Evolutionary conservation across 2,329 filamentous ascomycete genomes (phyloP).

Genomic region (Mariannaea sp.): DNA sequence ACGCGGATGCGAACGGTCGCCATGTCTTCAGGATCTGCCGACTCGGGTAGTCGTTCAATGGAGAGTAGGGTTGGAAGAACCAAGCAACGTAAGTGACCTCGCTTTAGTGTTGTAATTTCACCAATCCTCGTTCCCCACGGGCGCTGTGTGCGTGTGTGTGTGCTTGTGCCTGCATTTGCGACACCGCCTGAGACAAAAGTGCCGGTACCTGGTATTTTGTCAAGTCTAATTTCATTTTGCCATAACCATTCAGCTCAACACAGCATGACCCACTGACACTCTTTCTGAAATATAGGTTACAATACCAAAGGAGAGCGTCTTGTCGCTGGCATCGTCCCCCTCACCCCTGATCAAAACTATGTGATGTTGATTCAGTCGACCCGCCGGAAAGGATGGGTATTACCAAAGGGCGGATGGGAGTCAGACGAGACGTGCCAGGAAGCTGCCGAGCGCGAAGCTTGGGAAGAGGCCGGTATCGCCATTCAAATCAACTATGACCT

Average conservation of each 20-base stretch:
- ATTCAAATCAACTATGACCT: slow-evolving; percentile 85
- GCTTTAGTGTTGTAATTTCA: slow-evolving; percentile 10
- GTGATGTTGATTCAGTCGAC: slow-evolving; percentile 95
- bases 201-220: slow-evolving; percentile 1
- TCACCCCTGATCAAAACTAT: slow-evolving; percentile 82
- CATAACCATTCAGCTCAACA: neutral
- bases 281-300: slow-evolving; percentile 68
- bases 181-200: neutral
- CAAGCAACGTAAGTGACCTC: slow-evolving; percentile 74
- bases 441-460: slow-evolving; percentile 88
- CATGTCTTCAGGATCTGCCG: slow-evolving; percentile 42
- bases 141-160: slow-evolving; percentile 4
- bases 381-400: slow-evolving; percentile 88
- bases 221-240: slow-evolving; percentile 10
- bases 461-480: slow-evolving; percentile 95
- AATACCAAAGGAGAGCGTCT: slow-evolving; percentile 89
- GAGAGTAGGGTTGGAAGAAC: slow-evolving; percentile 76
- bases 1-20: neutral
- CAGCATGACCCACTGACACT: slow-evolving; percentile 26
- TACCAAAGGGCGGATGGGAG: slow-evolving; percentile 98
- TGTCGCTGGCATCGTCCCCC: slow-evolving; percentile 90
- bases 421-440: slow-evolving; percentile 86
- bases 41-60: slow-evolving; percentile 58
- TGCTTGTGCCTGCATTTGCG: slow-evolving; percentile 13
- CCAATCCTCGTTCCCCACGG: slow-evolving; percentile 10